phyloP scores from a whole-genome alignment of 495 filamentous ascomycete genomes.

The Sporormia fimetaria region DNA sequence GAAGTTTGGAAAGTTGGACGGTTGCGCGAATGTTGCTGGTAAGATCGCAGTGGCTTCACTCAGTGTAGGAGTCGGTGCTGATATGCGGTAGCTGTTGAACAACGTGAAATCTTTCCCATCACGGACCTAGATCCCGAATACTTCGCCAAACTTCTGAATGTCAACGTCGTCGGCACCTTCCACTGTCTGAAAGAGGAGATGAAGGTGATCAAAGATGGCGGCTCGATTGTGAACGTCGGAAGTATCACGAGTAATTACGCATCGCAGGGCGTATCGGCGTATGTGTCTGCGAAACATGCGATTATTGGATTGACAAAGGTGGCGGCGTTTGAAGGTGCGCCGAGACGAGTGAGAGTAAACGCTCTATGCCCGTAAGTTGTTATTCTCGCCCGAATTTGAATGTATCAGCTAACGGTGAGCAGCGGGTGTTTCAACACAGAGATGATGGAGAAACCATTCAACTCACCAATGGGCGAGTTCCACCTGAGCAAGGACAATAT shows the following conservation, averaged over 20 bases:
- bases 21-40: slow-evolving; percentile 28
- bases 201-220: slow-evolving; percentile 5
- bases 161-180: slow-evolving; percentile 1
- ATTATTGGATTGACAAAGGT: slow-evolving; percentile 16
- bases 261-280: slow-evolving; percentile 9
- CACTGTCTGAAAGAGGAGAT: slow-evolving; percentile 1
- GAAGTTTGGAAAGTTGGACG: slow-evolving; percentile 20
- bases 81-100: background rate
- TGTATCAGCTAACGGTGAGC: too few relatives aligned
- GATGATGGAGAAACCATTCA: slow-evolving; percentile 2
- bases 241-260: slow-evolving; percentile 18
- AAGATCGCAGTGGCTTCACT: slow-evolving; percentile 2
- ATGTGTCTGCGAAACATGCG: slow-evolving; percentile 15
- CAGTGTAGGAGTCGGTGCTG: too few relatives aligned
- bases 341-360: slow-evolving; percentile 13
- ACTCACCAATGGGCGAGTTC: background rate
- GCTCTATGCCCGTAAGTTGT: slow-evolving; percentile 2
- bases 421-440: slow-evolving; percentile 1
- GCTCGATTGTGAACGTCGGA: slow-evolving; percentile 23
- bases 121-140: background rate
- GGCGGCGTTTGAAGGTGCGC: slow-evolving; percentile 13
- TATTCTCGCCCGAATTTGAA: too few relatives aligned
- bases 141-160: background rate
- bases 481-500: background rate
- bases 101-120: slow-evolving; percentile 1